Evolutionary conservation across 352 stramenopile genomes (phyloP), one percentile per base, ranked within the genome.

Genomic region (Pythium brassicae): DNA sequence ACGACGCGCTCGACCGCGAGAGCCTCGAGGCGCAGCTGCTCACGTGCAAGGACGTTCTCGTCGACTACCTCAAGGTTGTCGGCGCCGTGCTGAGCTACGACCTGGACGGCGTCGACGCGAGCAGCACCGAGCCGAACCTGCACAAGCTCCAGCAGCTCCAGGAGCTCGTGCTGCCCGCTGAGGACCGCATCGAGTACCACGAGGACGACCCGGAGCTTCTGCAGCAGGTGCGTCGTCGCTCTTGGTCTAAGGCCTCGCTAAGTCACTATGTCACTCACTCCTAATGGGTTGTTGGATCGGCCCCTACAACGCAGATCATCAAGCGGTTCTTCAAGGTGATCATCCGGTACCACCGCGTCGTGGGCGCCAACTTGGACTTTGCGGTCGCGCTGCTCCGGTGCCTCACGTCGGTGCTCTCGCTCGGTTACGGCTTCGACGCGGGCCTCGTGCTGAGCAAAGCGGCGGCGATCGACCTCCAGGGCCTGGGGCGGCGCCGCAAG

Each of bases 321-420:
- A 63, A 61, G 27, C 57, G 57, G 22, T 67, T 63, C 49, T 70
- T 72, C 51, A 65, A 62, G n/a, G 57, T 54, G 12, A 29, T 70
- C 15, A 59, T 63, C 26, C 50, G 51, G 11, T 72, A 67, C 39
- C 49, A 67, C 34, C 44, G 62, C 22, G 45, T 66, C 25, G 62
- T 72, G 0, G 61, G 54, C 9, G 49, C 61, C 7, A 52, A 72
- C 40, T 22, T 72, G 15, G 54, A 54, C 8, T 59, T 63, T 42
- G 65, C 48, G 35, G 65, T 69, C 6, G 61, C 50, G 37, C 58
- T 67, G n/a, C 62, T 72, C 23, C 59, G 59, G 27, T 69, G 51
- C n/a, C 27, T 71, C 20, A 62, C 43, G 14, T 58, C 66, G 3
- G 57, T 74, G 0, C 32, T 71, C 15, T 67, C 59, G 26, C 40